phyloP scores from a whole-genome alignment of 164 flowering plant genomes.

The Santalum album region DNA sequence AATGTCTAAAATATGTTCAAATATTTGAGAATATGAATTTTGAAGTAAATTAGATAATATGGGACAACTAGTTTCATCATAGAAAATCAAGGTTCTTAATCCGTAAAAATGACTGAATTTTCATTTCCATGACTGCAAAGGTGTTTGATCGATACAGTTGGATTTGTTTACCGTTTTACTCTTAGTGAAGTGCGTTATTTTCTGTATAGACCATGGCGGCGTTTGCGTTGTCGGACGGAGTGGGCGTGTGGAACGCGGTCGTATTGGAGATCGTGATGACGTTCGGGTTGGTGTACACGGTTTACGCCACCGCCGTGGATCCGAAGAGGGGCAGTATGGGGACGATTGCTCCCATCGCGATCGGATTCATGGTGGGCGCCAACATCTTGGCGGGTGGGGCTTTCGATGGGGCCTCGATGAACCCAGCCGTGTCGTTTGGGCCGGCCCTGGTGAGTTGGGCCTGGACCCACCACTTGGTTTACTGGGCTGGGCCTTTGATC shows the following conservation, averaged over 20 bases:
- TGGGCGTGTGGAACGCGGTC: constrained; percentile 49
- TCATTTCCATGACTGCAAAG: no score
- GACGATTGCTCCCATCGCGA: constrained; percentile 66
- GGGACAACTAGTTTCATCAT: no score
- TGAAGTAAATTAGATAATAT: no score
- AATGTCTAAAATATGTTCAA: no score
- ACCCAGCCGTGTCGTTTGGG: constrained; percentile 76
- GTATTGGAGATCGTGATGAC: constrained; percentile 85
- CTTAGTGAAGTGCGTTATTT: no score
- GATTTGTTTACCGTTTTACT: no score
- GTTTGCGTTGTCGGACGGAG: constrained; percentile 41
- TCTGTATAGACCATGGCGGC: constrained; percentile 30
- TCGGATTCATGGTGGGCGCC: constrained; percentile 77
- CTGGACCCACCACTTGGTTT: constrained; percentile 72
- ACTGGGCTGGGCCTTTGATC: constrained; percentile 76
- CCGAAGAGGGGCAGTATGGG: constrained; percentile 65
- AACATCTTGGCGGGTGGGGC: constrained; percentile 73
- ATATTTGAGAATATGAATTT: no score
- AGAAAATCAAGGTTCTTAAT: no score
- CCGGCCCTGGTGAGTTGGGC: constrained; percentile 72
- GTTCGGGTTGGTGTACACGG: constrained; percentile 75
- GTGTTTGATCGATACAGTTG: no score
- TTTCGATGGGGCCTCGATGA: constrained; percentile 81
- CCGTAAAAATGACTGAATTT: no score
- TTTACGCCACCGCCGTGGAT: constrained; percentile 70